phyloP scores from a whole-genome alignment of 2,329 filamentous ascomycete species.

The Colletotrichum sp. region DNA sequence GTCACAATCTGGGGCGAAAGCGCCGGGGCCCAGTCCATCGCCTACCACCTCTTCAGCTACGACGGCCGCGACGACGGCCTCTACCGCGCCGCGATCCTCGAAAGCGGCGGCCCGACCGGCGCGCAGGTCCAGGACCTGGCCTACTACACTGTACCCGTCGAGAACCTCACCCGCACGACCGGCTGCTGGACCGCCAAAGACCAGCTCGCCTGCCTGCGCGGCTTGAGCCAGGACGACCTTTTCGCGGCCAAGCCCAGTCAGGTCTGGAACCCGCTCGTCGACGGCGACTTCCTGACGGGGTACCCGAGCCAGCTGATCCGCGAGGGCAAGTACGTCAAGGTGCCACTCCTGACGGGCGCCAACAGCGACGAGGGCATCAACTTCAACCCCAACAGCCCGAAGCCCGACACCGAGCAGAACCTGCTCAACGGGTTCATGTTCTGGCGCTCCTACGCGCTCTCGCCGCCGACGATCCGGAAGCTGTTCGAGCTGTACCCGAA shows the following conservation, averaged over 20 bases:
- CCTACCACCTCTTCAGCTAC: constrained; percentile 58
- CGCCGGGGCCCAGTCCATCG: constrained; percentile 43
- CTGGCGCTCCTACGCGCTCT: constrained; percentile 52
- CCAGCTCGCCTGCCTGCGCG: constrained; percentile 41
- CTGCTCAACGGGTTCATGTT: constrained; percentile 43
- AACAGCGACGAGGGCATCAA: constrained; percentile 54
- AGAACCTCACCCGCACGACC: constrained; percentile 38
- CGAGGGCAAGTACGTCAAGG: constrained; percentile 43
- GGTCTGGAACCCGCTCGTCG: constrained; percentile 48
- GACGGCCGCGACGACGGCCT: constrained; percentile 59
- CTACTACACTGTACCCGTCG: constrained; percentile 37
- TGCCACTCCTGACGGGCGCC: constrained; percentile 51
- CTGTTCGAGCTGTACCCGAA: constrained; percentile 54
- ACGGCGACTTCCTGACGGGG: constrained; percentile 51
- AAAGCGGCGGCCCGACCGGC: constrained; percentile 50
- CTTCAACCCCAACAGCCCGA: constrained; percentile 41
- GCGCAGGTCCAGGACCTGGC: constrained; percentile 33
- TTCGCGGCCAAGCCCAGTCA: constrained; percentile 38
- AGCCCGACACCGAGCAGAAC: constrained; percentile 44
- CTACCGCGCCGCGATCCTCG: constrained; percentile 58
- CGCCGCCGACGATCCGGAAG: constrained; percentile 44
- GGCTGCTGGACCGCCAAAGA: constrained; percentile 38
- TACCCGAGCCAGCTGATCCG: constrained; percentile 51
- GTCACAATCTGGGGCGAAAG: constrained; percentile 56
- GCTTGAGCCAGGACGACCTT: constrained; percentile 32